phyloP scores from a whole-genome alignment of 2,329 filamentous ascomycete genomes.

The Tothia fuscella region DNA sequence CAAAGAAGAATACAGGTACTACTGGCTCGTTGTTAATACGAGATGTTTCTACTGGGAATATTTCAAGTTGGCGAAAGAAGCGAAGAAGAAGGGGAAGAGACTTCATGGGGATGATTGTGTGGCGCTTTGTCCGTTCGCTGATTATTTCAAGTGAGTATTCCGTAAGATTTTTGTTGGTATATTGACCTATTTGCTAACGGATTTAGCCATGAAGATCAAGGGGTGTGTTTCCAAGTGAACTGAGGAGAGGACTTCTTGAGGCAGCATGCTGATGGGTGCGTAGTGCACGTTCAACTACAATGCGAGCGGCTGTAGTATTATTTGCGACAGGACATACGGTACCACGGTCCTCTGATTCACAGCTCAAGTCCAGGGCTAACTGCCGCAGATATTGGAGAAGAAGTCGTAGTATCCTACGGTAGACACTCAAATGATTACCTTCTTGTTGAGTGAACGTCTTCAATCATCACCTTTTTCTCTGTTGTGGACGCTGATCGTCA shows the following conservation, averaged over 20 bases:
- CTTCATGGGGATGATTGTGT: conserved; percentile 45
- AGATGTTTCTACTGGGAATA: conserved; percentile 47
- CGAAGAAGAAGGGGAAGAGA: conserved; percentile 20
- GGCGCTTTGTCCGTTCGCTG: conserved; percentile 59
- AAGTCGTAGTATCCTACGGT: conserved; percentile 60
- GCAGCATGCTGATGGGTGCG: conserved; percentile 35
- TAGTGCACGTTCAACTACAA: conserved; percentile 26
- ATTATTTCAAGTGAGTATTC: conserved; percentile 52
- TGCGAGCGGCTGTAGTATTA: neutral
- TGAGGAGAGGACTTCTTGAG: conserved; percentile 41
- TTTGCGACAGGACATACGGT: conserved; percentile 5
- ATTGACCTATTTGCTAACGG: conserved; percentile 63
- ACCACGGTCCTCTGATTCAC: neutral
- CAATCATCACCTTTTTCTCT: neutral
- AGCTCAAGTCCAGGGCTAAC: neutral
- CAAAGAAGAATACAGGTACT: conserved; percentile 38
- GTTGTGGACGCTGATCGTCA: neutral
- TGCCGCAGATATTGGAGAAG: conserved; percentile 38
- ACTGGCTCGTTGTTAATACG: conserved; percentile 50
- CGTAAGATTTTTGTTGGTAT: conserved; percentile 48
- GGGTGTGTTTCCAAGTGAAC: conserved; percentile 37
- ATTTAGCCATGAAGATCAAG: conserved; percentile 45
- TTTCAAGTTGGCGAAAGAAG: conserved; percentile 28
- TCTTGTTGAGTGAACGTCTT: conserved; percentile 44
- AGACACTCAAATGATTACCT: conserved; percentile 61